These are phyloP conservation scores for Claviceps pazoutovae DNA, from an alignment of 2,329 filamentous ascomycete genomes.

Conservation along the genomic window DNA sequence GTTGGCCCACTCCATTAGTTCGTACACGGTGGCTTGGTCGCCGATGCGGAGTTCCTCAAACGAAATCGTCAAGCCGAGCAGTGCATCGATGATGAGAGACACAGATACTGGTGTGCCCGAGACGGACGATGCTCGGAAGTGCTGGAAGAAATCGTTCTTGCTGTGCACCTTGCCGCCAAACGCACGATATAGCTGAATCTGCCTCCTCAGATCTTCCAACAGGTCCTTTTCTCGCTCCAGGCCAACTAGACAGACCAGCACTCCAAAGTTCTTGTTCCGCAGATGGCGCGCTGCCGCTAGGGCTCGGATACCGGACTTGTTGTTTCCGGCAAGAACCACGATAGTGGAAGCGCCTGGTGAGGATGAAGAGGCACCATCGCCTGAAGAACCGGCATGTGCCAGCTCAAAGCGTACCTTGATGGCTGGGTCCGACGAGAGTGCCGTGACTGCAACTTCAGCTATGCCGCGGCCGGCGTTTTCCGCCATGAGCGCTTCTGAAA, in stretches of 20 bases:
- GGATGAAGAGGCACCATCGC: constrained; percentile 12
- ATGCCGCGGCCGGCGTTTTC: constrained; percentile 85
- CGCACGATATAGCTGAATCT: constrained; percentile 71
- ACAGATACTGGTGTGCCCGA: constrained; percentile 38
- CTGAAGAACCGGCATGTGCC: constrained; percentile 23
- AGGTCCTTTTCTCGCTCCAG: constrained; percentile 72
- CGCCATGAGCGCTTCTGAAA: constrained; percentile 80
- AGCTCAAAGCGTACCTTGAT: constrained; percentile 38
- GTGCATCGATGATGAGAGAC: constrained; percentile 74
- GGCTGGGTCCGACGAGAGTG: constrained; percentile 48
- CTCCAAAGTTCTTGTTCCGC: constrained; percentile 65
- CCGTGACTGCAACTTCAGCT: constrained; percentile 64
- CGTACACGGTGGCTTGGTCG: constrained; percentile 72
- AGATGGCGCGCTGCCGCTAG: constrained; percentile 78
- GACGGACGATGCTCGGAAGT: constrained; percentile 33
- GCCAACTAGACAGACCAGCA: constrained; percentile 72
- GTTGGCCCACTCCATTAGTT: constrained; percentile 89
- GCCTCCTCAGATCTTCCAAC: constrained; percentile 64
- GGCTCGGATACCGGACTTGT: constrained; percentile 73
- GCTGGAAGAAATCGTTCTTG: constrained; percentile 48
- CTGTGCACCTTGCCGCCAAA: constrained; percentile 61
- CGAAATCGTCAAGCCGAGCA: constrained; percentile 73
- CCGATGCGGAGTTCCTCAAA: constrained; percentile 79
- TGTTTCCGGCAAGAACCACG: constrained; percentile 87
- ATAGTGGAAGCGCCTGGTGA: constrained; percentile 25